phyloP scores from a whole-genome alignment of 495 filamentous ascomycete genomes.

The Podospora pseudopauciseta region DNA sequence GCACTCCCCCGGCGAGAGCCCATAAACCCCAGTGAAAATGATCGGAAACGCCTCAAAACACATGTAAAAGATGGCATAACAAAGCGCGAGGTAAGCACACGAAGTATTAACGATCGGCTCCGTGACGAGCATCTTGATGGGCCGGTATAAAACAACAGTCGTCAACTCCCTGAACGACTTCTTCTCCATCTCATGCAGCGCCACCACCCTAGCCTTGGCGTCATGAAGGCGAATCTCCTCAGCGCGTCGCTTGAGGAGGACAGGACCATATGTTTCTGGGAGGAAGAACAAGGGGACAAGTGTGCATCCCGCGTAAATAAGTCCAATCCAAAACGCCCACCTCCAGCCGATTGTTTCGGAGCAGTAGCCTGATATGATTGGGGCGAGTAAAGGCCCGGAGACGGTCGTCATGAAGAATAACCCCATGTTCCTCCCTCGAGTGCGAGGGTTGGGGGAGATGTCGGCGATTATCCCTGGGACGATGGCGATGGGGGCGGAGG shows the following conservation, averaged over 20 bases:
- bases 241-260: conserved; percentile 57
- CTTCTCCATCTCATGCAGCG: conserved; percentile 36
- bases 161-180: conserved; percentile 32
- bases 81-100: conserved; percentile 64
- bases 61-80: conserved; percentile 75
- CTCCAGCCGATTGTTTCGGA: conserved; percentile 58
- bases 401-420: conserved; percentile 63
- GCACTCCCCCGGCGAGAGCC: conserved; percentile 40
- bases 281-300: conserved; percentile 49
- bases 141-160: conserved; percentile 39
- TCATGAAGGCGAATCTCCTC: conserved; percentile 48
- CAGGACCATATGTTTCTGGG: conserved; percentile 60
- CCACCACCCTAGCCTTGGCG: conserved; percentile 32
- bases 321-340: conserved; percentile 61
- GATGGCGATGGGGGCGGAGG: conserved; percentile 64
- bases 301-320: conserved; percentile 54
- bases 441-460: conserved; percentile 52
- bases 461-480: conserved; percentile 74
- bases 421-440: conserved; percentile 66
- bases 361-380: conserved; percentile 63
- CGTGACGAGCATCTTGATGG: conserved; percentile 42
- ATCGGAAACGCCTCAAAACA: conserved; percentile 66
- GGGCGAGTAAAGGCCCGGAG: conserved; percentile 63
- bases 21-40: conserved; percentile 54
- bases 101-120: conserved; percentile 54